These are phyloP conservation scores for Trifolium subterraneum DNA, from an alignment of 306 rosid species.

Conservation along the genomic window DNA sequence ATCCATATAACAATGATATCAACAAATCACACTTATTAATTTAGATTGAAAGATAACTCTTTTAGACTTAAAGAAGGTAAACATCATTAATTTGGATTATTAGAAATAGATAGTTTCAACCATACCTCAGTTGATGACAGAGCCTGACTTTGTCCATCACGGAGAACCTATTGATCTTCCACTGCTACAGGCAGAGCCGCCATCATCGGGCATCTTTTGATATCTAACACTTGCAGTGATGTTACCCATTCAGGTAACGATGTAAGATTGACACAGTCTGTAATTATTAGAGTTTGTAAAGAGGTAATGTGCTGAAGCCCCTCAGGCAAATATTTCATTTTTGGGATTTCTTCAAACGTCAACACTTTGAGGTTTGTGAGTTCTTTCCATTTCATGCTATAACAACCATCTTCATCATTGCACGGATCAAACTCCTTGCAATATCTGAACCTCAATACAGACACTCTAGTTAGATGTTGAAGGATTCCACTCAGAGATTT, in stretches of 20 bases:
- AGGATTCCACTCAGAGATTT: neutral
- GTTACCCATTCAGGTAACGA: neutral
- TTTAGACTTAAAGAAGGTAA: too few relatives aligned
- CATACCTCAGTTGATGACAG: too few relatives aligned
- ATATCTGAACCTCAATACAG: accelerated
- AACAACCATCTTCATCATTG: constrained; percentile 13
- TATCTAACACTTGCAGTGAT: neutral
- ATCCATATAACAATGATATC: too few relatives aligned
- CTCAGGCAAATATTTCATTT: neutral
- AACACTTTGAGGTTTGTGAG: neutral
- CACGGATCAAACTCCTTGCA: neutral
- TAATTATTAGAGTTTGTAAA: neutral
- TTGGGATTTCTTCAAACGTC: accelerated
- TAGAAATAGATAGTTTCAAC: too few relatives aligned
- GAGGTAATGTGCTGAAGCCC: constrained; percentile 27
- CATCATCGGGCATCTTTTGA: too few relatives aligned
- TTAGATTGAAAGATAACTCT: too few relatives aligned
- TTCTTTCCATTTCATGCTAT: constrained; percentile 22
- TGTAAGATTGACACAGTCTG: accelerated
- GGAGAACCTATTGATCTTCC: too few relatives aligned
- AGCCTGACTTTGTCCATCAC: too few relatives aligned
- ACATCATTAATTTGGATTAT: too few relatives aligned
- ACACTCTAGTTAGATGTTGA: neutral
- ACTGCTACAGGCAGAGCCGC: too few relatives aligned
- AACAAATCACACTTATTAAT: too few relatives aligned